Conservation (phyloP, 176 grass and related monocot genomes). For the Puya raimondii region DNA sequence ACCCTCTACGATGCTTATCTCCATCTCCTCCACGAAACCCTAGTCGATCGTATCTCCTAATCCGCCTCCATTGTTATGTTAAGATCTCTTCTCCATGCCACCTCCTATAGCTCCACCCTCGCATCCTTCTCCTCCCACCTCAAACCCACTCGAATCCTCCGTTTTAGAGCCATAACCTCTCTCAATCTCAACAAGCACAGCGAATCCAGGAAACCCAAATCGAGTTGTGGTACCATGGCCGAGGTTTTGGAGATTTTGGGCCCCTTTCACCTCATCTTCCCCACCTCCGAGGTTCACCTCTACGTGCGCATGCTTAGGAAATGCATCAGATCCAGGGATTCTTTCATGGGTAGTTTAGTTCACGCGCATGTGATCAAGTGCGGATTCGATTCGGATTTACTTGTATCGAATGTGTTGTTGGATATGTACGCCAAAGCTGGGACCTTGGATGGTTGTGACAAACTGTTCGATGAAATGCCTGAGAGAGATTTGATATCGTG, state of each 20-base stretch:
- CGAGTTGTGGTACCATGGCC: slow-evolving; percentile 25
- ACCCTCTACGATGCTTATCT: slow-evolving; percentile 28
- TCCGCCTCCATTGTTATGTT: slow-evolving; percentile 46
- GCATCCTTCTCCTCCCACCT: slow-evolving; percentile 25
- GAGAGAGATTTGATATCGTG: slow-evolving; percentile 58
- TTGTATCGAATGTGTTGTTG: slow-evolving; percentile 68
- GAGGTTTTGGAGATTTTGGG: slow-evolving; percentile 65
- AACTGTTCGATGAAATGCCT: slow-evolving; percentile 82
- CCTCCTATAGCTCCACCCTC: slow-evolving; percentile 17
- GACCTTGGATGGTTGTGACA: slow-evolving; percentile 21
- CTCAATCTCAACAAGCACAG: background rate
- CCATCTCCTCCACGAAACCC: slow-evolving; percentile 16
- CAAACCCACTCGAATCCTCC: slow-evolving; percentile 37
- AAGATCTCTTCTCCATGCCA: slow-evolving; percentile 38
- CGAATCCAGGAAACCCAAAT: background rate
- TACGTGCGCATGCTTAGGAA: slow-evolving; percentile 66
- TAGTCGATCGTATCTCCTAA: background rate
- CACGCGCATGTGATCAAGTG: slow-evolving; percentile 63
- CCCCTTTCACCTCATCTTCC: slow-evolving; percentile 58
- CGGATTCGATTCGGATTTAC: slow-evolving; percentile 42
- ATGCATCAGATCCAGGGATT: slow-evolving; percentile 42
- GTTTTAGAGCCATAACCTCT: slow-evolving; percentile 29
- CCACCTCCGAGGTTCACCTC: slow-evolving; percentile 39
- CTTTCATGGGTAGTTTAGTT: slow-evolving; percentile 34
- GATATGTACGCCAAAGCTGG: slow-evolving; percentile 70